phyloP scores from a whole-genome alignment of 2,329 filamentous ascomycete species.

The Aspergillus melleus region DNA sequence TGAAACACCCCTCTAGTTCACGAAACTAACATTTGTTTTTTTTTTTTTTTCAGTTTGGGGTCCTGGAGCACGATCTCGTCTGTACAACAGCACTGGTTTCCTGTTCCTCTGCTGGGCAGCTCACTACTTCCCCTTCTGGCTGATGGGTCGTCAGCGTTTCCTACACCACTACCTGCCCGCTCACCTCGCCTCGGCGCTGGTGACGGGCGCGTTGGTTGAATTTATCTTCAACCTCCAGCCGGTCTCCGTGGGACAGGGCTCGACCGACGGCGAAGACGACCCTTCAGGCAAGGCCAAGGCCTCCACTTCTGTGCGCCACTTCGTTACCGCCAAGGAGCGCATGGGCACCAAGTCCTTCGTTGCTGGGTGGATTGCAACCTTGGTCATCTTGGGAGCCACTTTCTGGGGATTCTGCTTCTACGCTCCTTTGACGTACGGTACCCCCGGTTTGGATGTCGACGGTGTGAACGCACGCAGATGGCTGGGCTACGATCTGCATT shows the following conservation, averaged over 20 bases:
- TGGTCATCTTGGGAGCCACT: slow-evolving; percentile 66
- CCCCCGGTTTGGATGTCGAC: slow-evolving; percentile 78
- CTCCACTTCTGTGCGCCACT: slow-evolving; percentile 48
- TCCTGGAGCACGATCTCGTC: slow-evolving; percentile 79
- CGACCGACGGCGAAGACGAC: slow-evolving; percentile 51
- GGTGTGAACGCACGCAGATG: slow-evolving; percentile 85
- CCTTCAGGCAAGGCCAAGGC: slow-evolving; percentile 44
- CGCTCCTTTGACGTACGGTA: slow-evolving; percentile 91
- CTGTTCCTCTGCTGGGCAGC: slow-evolving; percentile 98
- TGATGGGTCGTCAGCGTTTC: slow-evolving; percentile 98
- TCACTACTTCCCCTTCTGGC: slow-evolving; percentile 95
- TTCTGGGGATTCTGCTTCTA: slow-evolving; percentile 88
- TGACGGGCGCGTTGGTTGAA: slow-evolving; percentile 87
- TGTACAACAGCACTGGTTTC: slow-evolving; percentile 99
- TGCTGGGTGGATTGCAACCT: slow-evolving; percentile 74
- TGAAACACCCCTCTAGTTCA: not conserved
- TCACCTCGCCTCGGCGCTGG: slow-evolving; percentile 84
- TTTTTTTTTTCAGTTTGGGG: slow-evolving; percentile 40
- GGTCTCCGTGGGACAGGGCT: slow-evolving; percentile 35
- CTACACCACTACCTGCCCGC: slow-evolving; percentile 96
- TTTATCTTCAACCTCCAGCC: slow-evolving; percentile 95
- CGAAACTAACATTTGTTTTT: not conserved
- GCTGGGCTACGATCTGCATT: slow-evolving; percentile 96
- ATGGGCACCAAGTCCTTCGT: slow-evolving; percentile 76
- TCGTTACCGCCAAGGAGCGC: slow-evolving; percentile 77